These are phyloP conservation scores for Ligustrum vulgare DNA, from an alignment of 257 asterid genomes.

Conservation along the genomic window DNA sequence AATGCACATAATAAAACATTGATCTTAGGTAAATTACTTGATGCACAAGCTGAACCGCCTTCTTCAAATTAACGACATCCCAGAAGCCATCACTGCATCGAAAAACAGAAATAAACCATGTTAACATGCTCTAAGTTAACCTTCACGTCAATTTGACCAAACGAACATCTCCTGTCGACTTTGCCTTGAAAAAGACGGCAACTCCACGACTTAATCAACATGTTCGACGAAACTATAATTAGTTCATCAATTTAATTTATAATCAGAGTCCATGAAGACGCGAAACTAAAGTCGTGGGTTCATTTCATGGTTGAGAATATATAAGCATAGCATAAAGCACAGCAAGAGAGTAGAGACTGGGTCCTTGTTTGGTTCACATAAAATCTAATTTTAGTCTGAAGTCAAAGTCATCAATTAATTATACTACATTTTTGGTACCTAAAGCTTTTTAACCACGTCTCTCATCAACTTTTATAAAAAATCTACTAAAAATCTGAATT, in stretches of 20 bases:
- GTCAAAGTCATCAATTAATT: too few species aligned
- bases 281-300: too few species aligned
- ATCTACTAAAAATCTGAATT: too few species aligned
- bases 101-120: slow-evolving; percentile 6
- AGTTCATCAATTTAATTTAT: not conserved
- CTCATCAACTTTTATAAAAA: too few species aligned
- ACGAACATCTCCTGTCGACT: not conserved
- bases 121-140: not conserved
- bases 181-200: not conserved
- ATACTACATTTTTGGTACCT: too few species aligned
- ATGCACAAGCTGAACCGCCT: slow-evolving; percentile 74
- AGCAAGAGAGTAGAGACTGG: too few species aligned
- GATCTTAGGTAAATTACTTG: slow-evolving; percentile 47
- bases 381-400: too few species aligned
- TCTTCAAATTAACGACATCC: slow-evolving; percentile 82
- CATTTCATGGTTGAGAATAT: too few species aligned
- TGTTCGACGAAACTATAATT: not conserved
- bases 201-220: not conserved
- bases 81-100: slow-evolving; percentile 84
- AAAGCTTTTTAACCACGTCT: too few species aligned
- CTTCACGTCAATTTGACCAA: not conserved
- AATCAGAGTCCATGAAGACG: not conserved
- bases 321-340: too few species aligned
- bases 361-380: too few species aligned
- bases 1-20: not conserved